Evolutionary conservation across 352 stramenopile genomes (phyloP).

Genomic region (Phytophthora tubulina): DNA sequence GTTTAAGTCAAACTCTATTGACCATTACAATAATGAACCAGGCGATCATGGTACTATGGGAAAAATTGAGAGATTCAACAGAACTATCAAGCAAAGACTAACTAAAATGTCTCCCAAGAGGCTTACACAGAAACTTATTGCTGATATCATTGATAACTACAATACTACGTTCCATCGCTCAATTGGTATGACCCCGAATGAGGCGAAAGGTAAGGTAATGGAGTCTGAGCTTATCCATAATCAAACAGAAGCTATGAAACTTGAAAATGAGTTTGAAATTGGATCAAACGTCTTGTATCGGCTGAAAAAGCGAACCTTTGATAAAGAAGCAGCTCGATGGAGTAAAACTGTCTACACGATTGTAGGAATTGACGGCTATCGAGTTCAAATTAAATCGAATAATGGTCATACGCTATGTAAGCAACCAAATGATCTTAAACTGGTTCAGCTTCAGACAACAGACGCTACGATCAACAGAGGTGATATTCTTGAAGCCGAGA

Average conservation of each 20-base stretch:
- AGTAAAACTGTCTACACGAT: slow-evolving; percentile 16
- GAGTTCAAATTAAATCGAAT: slow-evolving; percentile 13
- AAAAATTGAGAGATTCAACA: too few species aligned
- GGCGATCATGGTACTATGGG: too few species aligned
- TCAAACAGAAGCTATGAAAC: background rate
- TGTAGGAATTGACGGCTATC: slow-evolving; percentile 18
- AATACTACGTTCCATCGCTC: too few species aligned
- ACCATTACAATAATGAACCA: too few species aligned
- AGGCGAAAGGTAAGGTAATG: too few species aligned
- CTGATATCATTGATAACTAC: too few species aligned
- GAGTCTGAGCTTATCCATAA: slow-evolving; percentile 16
- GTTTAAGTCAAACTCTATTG: slow-evolving; percentile 4
- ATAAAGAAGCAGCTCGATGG: slow-evolving; percentile 12
- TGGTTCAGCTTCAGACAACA: slow-evolving; percentile 19
- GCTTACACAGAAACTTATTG: too few species aligned
- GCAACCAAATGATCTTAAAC: slow-evolving; percentile 23
- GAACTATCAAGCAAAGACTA: too few species aligned
- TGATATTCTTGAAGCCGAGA: slow-evolving; percentile 37
- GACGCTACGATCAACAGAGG: slow-evolving; percentile 16
- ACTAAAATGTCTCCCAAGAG: too few species aligned
- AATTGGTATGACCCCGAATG: too few species aligned
- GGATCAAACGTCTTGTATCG: slow-evolving; percentile 6
- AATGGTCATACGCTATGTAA: slow-evolving; percentile 20
- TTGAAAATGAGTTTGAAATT: background rate
- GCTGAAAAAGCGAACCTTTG: too few species aligned